Conservation (phyloP, 148 eudicot species). For the Chenopodium suecicum region DNA sequence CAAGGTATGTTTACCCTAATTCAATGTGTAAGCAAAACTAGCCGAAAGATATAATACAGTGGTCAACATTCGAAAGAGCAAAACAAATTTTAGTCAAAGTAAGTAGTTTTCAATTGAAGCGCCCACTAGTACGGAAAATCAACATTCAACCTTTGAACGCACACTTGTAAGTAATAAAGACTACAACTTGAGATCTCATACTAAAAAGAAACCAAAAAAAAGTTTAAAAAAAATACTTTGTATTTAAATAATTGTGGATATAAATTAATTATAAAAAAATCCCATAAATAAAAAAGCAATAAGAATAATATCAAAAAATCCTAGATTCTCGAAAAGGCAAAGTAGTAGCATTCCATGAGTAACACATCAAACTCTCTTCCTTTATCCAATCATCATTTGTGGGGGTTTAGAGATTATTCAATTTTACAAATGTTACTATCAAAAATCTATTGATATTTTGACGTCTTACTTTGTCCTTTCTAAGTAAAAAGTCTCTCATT, state of each 20-base stretch:
- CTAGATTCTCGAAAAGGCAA: background rate
- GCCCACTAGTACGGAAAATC: background rate
- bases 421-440: too few relatives aligned
- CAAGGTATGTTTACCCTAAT: background rate
- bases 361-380: background rate
- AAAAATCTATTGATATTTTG: too few relatives aligned
- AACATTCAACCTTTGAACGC: background rate
- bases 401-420: background rate
- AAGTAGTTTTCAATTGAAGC: background rate
- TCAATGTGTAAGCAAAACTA: too few relatives aligned
- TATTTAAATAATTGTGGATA: background rate
- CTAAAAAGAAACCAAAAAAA: background rate
- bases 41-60: too few relatives aligned
- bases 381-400: background rate
- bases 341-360: background rate
- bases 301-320: background rate
- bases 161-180: background rate
- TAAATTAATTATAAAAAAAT: too few relatives aligned
- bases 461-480: too few relatives aligned
- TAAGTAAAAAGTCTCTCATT: too few relatives aligned
- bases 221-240: too few relatives aligned
- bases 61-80: background rate
- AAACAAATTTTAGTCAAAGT: background rate
- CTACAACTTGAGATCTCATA: background rate
- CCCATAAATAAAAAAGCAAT: background rate